phyloP scores from a whole-genome alignment of 371 early-diverging fungal genomes.

The Blyttiomyces sp. region DNA sequence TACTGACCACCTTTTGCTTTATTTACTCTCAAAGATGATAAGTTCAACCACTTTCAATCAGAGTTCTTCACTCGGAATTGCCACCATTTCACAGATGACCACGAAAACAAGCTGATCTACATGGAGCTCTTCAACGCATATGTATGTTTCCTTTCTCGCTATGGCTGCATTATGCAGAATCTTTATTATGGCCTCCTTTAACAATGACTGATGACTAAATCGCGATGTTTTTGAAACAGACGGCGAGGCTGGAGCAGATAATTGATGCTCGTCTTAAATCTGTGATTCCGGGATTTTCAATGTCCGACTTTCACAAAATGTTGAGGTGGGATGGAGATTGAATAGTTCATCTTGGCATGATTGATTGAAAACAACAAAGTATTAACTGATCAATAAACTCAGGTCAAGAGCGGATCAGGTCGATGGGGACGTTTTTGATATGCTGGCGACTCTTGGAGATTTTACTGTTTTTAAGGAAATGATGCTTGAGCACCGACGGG shows the following conservation, averaged over 20 bases:
- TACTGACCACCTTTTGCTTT: not conserved
- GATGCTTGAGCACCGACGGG: constrained; percentile 38
- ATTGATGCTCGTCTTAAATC: constrained; percentile 27
- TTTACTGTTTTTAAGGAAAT: constrained; percentile 48
- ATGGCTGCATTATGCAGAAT: not conserved
- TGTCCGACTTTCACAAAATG: constrained; percentile 36
- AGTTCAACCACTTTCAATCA: constrained; percentile 32
- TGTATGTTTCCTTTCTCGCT: constrained; percentile 15
- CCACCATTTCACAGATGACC: constrained; percentile 26
- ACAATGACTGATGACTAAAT: not conserved
- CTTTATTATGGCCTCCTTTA: not conserved
- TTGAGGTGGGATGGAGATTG: constrained; percentile 18
- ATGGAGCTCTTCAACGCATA: constrained; percentile 41
- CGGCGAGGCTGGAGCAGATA: constrained; percentile 23
- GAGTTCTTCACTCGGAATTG: constrained; percentile 27
- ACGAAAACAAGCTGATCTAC: constrained; percentile 52
- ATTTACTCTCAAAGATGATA: constrained; percentile 26
- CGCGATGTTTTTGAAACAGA: constrained; percentile 2
- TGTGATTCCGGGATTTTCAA: constrained; percentile 36
- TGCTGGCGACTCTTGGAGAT: constrained; percentile 41
- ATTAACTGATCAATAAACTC: not conserved
- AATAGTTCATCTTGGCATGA: not conserved
- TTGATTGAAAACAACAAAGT: not conserved
- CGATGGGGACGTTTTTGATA: constrained; percentile 51
- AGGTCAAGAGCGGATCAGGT: constrained; percentile 20